Evolutionary conservation across 441 rosid species (phyloP).

Genomic region (Adansonia grandidieri): DNA sequence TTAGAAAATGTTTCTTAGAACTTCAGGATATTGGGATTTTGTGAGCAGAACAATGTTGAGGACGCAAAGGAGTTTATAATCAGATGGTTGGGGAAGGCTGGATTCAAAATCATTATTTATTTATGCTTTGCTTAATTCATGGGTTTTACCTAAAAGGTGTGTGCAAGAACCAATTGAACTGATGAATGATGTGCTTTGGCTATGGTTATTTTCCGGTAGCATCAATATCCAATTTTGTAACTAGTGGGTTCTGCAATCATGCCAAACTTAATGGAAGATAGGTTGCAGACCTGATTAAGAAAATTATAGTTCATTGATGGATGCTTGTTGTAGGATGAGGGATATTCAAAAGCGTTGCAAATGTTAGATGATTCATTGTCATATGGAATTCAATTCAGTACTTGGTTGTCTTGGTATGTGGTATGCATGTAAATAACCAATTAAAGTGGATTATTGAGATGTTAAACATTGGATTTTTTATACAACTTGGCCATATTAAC

Average conservation of each 20-base stretch:
- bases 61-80: slow-evolving; percentile 54
- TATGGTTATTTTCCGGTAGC: slow-evolving; percentile 50
- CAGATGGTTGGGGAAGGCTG: slow-evolving; percentile 57
- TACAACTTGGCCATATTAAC: background rate
- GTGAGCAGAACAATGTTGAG: slow-evolving; percentile 50
- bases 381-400: too few species aligned
- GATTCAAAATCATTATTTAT: slow-evolving; percentile 47
- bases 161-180: slow-evolving; percentile 47
- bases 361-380: too few species aligned
- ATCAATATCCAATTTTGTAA: slow-evolving; percentile 57
- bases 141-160: slow-evolving; percentile 52
- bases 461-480: too few species aligned
- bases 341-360: slow-evolving; percentile 38
- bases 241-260: slow-evolving; percentile 56
- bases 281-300: slow-evolving; percentile 52
- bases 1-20: slow-evolving; percentile 64
- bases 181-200: slow-evolving; percentile 55
- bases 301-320: slow-evolving; percentile 51
- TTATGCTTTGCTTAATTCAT: slow-evolving; percentile 57
- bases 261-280: slow-evolving; percentile 55
- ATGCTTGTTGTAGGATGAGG: slow-evolving; percentile 47
- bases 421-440: too few species aligned
- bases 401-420: too few species aligned
- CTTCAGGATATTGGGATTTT: slow-evolving; percentile 54
- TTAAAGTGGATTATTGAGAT: too few species aligned